These are phyloP conservation scores for Macrolepiota fuliginosa DNA, from an alignment of 768 basidiomycete species.

Conservation along the genomic window DNA sequence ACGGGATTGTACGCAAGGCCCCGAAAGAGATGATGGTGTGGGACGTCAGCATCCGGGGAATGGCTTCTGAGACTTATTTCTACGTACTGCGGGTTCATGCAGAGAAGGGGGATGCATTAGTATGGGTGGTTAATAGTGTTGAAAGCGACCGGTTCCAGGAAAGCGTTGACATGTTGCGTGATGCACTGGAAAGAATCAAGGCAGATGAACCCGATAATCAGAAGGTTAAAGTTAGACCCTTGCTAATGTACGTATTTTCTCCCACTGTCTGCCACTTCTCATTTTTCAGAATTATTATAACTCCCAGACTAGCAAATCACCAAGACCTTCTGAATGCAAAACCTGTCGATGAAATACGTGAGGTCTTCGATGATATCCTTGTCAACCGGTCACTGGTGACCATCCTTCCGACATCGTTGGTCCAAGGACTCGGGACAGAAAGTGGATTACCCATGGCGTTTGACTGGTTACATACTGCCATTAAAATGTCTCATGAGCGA, in stretches of 20 bases:
- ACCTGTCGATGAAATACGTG: conserved; percentile 44
- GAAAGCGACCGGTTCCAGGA: conserved; percentile 46
- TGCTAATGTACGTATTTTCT: conserved; percentile 29
- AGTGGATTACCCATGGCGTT: conserved; percentile 36
- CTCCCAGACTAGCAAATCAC: conserved; percentile 54
- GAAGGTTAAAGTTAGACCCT: conserved; percentile 17
- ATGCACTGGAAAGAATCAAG: conserved; percentile 30
- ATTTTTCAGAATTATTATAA: neutral
- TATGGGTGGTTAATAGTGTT: conserved; percentile 61
- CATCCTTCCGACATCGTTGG: conserved; percentile 26
- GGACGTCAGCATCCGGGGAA: neutral
- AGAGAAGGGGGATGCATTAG: conserved; percentile 45
- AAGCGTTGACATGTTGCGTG: conserved; percentile 46
- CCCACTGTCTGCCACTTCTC: neutral
- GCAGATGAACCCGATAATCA: neutral
- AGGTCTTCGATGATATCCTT: conserved; percentile 27
- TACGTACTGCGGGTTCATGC: conserved; percentile 20
- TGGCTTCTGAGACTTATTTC: conserved; percentile 16
- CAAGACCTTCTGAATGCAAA: conserved; percentile 54
- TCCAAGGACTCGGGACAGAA: conserved; percentile 6
- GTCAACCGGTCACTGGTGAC: conserved; percentile 23
- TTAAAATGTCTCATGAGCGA: neutral
- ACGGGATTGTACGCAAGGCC: neutral
- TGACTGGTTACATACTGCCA: conserved; percentile 29
- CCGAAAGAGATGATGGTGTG: neutral